phyloP scores from a whole-genome alignment of 768 basidiomycete species.

The Trametes gibbosa region DNA sequence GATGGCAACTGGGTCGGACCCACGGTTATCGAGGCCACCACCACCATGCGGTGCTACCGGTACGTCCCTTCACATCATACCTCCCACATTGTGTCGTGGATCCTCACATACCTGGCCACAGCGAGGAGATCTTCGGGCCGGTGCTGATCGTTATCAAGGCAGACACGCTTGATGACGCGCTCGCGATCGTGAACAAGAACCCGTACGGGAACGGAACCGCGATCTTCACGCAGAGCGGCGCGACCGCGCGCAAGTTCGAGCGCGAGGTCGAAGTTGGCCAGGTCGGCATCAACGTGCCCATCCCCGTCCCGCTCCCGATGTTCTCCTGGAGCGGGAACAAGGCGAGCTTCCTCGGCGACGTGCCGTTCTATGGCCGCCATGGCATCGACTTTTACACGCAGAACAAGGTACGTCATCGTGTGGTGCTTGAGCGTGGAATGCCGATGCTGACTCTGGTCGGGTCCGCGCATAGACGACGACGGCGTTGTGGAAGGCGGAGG shows the following conservation, averaged over 20 bases:
- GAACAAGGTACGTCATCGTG: conserved; percentile 62
- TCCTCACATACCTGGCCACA: conserved; percentile 28
- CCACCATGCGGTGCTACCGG: conserved; percentile 86
- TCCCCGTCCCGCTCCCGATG: conserved; percentile 91
- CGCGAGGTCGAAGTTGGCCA: conserved; percentile 84
- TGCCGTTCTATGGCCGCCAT: conserved; percentile 89
- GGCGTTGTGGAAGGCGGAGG: conserved; percentile 87
- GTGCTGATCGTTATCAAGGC: conserved; percentile 76
- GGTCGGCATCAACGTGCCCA: conserved; percentile 91
- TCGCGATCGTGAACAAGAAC: conserved; percentile 87
- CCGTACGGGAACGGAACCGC: conserved; percentile 92
- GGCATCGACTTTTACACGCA: conserved; percentile 97
- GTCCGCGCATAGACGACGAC: conserved; percentile 69
- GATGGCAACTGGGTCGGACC: conserved; percentile 95
- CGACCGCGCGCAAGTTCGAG: conserved; percentile 94
- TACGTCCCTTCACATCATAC: conserved; percentile 37
- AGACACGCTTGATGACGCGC: conserved; percentile 85
- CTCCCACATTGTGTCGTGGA: neutral
- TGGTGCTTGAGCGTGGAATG: neutral
- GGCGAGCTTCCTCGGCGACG: conserved; percentile 79
- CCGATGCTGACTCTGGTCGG: neutral
- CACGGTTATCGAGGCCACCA: conserved; percentile 81
- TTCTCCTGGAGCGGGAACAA: conserved; percentile 98
- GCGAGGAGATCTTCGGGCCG: conserved; percentile 95
- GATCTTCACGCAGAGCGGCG: conserved; percentile 95